phyloP scores from a whole-genome alignment of 2,329 filamentous ascomycete genomes.

The Botryosphaeria dothidea region DNA sequence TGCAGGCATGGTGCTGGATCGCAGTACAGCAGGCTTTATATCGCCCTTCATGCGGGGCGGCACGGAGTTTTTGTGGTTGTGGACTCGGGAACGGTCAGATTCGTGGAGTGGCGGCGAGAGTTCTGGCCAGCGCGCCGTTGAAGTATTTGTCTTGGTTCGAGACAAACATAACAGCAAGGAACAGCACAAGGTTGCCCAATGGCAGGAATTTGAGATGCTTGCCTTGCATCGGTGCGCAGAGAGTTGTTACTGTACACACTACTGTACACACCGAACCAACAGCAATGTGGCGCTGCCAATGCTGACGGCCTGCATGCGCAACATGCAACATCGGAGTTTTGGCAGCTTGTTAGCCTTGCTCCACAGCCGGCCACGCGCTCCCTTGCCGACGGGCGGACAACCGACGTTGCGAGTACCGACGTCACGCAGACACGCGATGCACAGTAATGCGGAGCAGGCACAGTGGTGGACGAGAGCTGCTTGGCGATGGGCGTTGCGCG shows the following conservation, averaged over 20 bases:
- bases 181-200: background rate
- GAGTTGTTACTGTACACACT: background rate
- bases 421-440: background rate
- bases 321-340: slow-evolving; percentile 1
- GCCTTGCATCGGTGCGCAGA: background rate
- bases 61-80: background rate
- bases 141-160: background rate
- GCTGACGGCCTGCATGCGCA: slow-evolving; percentile 1
- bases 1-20: background rate
- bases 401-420: background rate
- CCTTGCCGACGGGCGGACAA: too few species aligned
- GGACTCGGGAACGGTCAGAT: background rate
- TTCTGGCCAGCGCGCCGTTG: background rate
- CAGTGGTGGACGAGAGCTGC: background rate
- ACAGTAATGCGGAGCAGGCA: background rate
- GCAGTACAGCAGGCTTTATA: background rate
- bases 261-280: background rate
- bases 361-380: too few species aligned
- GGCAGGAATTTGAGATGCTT: background rate
- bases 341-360: too few species aligned
- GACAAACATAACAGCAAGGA: background rate
- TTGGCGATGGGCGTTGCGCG: background rate
- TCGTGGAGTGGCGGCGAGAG: too few species aligned
- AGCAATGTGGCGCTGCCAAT: slow-evolving; percentile 8
- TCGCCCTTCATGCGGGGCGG: background rate